These are phyloP conservation scores for Phlegmacium glaucopus DNA, from an alignment of 768 basidiomycete genomes.

Conservation along the genomic window DNA sequence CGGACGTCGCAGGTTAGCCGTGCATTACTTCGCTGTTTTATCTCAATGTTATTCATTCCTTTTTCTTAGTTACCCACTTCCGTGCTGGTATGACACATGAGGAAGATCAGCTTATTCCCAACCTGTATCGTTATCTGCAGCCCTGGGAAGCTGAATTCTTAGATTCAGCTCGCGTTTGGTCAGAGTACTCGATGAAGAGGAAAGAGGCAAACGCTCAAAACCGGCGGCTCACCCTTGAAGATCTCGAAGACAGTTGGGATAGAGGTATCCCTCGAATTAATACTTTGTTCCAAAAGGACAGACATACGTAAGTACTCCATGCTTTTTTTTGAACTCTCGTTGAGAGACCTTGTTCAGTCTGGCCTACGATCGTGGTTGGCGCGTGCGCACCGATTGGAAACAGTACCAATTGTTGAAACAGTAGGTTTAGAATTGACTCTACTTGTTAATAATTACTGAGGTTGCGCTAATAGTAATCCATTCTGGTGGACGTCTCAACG, in stretches of 20 bases:
- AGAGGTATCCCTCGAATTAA: slow-evolving; percentile 98
- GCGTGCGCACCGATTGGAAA: slow-evolving; percentile 97
- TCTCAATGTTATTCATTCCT: slow-evolving; percentile 2
- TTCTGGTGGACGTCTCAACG: slow-evolving; percentile 99
- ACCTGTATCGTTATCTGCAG: slow-evolving; percentile 93
- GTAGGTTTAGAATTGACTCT: slow-evolving; percentile 37
- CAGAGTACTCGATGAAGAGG: slow-evolving; percentile 98
- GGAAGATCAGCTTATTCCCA: slow-evolving; percentile 93
- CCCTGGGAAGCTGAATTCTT: slow-evolving; percentile 98
- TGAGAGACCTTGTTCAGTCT: slow-evolving; percentile 42
- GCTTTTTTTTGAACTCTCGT: background rate
- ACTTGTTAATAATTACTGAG: no score
- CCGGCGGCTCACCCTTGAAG: slow-evolving; percentile 92
- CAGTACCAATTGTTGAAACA: slow-evolving; percentile 93
- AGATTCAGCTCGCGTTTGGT: slow-evolving; percentile 98
- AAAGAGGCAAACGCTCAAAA: slow-evolving; percentile 99
- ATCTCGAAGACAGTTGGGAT: slow-evolving; percentile 98
- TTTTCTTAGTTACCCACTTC: slow-evolving; percentile 84
- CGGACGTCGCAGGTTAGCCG: slow-evolving; percentile 78
- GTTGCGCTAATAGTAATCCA: slow-evolving; percentile 61
- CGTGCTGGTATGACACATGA: slow-evolving; percentile 98
- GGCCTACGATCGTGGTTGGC: slow-evolving; percentile 99
- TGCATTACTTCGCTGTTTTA: background rate
- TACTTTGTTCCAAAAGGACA: slow-evolving; percentile 98
- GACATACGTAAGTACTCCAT: slow-evolving; percentile 65